These are phyloP conservation scores for Chionographis japonica DNA, from an alignment of 106 monocot genomes.

Conservation along the genomic window DNA sequence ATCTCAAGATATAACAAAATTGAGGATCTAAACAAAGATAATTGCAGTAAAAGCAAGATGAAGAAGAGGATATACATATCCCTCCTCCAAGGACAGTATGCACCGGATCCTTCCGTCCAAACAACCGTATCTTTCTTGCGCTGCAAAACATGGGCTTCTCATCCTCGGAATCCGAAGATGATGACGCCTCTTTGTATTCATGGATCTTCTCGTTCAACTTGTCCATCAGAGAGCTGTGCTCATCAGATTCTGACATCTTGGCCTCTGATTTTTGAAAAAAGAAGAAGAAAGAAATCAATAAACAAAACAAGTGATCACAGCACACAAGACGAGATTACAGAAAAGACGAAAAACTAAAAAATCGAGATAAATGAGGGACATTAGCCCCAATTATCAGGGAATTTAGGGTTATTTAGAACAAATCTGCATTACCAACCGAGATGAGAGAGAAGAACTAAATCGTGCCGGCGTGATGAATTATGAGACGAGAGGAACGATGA, in stretches of 20 bases:
- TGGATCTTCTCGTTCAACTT: constrained; percentile 53
- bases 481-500: no score
- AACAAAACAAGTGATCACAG: no score
- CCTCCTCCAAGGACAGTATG: constrained; percentile 64
- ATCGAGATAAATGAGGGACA: no score
- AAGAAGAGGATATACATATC: constrained; percentile 28
- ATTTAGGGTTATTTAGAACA: no score
- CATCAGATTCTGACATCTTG: constrained; percentile 45
- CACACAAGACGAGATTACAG: not conserved
- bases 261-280: not conserved
- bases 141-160: constrained; percentile 16
- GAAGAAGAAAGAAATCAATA: not conserved
- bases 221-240: constrained; percentile 33
- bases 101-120: constrained; percentile 57
- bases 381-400: no score
- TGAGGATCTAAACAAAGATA: no score
- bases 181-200: constrained; percentile 45
- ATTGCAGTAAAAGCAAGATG: no score
- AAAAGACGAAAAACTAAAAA: not conserved
- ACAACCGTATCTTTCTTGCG: constrained; percentile 42
- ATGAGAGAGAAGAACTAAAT: no score
- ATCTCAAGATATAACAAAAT: no score
- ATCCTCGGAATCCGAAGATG: constrained; percentile 63
- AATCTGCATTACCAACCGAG: no score
- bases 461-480: no score